Evolutionary conservation across 2,329 filamentous ascomycete species (phyloP), one percentile per base, ranked within the genome.

Genomic region (Aspergillus luchuensis): DNA sequence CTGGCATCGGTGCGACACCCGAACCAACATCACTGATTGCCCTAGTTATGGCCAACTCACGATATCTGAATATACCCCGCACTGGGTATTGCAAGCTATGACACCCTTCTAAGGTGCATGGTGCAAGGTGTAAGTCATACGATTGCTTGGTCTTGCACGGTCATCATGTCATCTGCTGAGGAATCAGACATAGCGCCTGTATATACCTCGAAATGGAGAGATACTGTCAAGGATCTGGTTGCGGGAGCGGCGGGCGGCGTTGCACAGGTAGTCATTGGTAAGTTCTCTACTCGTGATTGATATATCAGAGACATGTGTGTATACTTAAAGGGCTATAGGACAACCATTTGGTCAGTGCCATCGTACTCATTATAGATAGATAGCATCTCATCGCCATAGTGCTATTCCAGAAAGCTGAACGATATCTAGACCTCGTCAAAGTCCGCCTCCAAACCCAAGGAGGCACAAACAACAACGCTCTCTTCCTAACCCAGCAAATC

Each of bases 381-480:
- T n/a, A n/a, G n/a, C n/a, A n/a, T n/a, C n/a, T 11, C 28, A 30
- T 10, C 10, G 10, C 28, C 28, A 30, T 30, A 30, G 28, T 30
- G 10, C 3, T 30, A 0, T 11, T 5, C 4, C 28, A 11, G 28
- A 11, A 5, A 2, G 10, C 10, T 30, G 28, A 30, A 10, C 28
- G 4, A 0, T 30, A 30, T 30, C 4, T 3, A 53, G 92, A 97
- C 81, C 96, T 97, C 64, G 89, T 98, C 81, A 97, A 97, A 80
- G 94, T 98, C 71, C 90, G 94, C 56, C 85, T 98, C 43, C 94
- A 98, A 78, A 97, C 94, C 83, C 36, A 94, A 96, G 82, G 82
- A 85, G 56, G 48, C 13, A 36, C 11, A 36, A 15, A 36, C 33
- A 36, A 1, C 11, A 87, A 85, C 62, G 93, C 94, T 54, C 78